Evolutionary conservation across 495 filamentous ascomycete genomes (phyloP).

Genomic region (Sphaerosporella brunnea): DNA sequence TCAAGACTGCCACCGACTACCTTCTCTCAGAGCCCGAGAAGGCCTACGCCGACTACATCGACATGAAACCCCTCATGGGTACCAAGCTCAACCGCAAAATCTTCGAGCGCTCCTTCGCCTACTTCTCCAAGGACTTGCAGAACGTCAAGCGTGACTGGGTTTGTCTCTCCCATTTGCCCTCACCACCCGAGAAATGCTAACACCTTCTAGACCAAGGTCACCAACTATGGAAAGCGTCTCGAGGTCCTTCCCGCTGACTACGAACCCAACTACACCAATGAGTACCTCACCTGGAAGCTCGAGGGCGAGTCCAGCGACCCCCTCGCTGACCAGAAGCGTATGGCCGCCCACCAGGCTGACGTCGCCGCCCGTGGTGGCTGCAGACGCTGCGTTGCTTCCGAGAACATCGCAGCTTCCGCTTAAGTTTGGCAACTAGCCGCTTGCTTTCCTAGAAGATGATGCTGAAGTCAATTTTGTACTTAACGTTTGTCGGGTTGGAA

Average conservation of each 20-base stretch:
- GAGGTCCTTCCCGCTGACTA: constrained; percentile 41
- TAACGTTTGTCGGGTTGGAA: no score
- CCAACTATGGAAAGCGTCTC: constrained; percentile 47
- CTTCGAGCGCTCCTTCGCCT: constrained; percentile 52
- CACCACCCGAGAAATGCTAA: no score
- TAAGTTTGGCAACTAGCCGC: no score
- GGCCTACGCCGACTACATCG: constrained; percentile 46
- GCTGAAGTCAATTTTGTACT: no score
- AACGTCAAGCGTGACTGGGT: constrained; percentile 50
- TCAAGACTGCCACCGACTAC: constrained; percentile 49
- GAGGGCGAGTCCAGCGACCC: constrained; percentile 44
- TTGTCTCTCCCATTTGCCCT: no score
- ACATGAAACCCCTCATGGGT: constrained; percentile 50
- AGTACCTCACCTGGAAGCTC: constrained; percentile 43
- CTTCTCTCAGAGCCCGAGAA: constrained; percentile 40
- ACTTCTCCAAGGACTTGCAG: constrained; percentile 54
- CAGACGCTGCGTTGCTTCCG: constrained; percentile 7
- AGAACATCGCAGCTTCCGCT: constrained; percentile 5
- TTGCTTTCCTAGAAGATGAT: no score
- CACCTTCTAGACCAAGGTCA: constrained; percentile 39
- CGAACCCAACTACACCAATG: constrained; percentile 49
- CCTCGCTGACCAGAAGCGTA: constrained; percentile 47
- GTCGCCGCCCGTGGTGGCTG: constrained; percentile 36
- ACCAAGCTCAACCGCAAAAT: constrained; percentile 50
- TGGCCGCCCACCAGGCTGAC: constrained; percentile 41